Base-by-base conservation (phyloP, 2,329 filamentous ascomycete species). In the Penicillium sp. region DNA sequence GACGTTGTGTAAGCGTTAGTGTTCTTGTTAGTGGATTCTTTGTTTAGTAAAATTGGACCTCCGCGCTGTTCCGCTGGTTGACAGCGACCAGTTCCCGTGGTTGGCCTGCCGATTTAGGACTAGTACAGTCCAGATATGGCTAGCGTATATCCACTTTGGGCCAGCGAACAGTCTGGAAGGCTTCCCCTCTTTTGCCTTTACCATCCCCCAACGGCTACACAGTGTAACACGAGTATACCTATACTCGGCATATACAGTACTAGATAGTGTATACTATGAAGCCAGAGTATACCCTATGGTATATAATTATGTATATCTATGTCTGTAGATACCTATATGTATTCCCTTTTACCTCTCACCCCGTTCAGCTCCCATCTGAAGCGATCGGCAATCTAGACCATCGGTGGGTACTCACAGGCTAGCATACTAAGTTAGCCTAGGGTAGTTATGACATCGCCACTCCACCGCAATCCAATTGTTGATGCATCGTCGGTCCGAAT, bases 1-100 rank as follows among this genome's bases (percentile, higher is more conserved):
- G 13, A 51, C 47, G 51, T n/a, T n/a, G n/a, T n/a, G n/a, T n/a
- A n/a, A n/a, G n/a, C n/a, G n/a, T n/a, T n/a, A n/a, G n/a, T n/a
- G n/a, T n/a, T n/a, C n/a, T n/a, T n/a, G n/a, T 48, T 44, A 44
- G 51, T 47, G 42, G 51, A 18, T 36, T 47, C 47, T 48, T 49
- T 45, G 28, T 37, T 49, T 21, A 33, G 26, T 43, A 13, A 33
- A 33, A 21, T 45, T 45, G 42, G 28, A 2, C 3, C 52, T 59
- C 60, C 60, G 60, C 47, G 26, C 10, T 23, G 62, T 60, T 62
- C 62, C 62, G 60, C 48, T 54, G 62, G 60, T 59, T 58, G 56
- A 63, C 54, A 52, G 45, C 10, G 24, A 28, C 18, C 3, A 2
- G 1, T 1, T 26, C 5, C 40, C 40, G 10, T 28, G 40, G 40